phyloP scores from a whole-genome alignment of 2,329 filamentous ascomycete genomes.

The Aspergillus transmontanensis region DNA sequence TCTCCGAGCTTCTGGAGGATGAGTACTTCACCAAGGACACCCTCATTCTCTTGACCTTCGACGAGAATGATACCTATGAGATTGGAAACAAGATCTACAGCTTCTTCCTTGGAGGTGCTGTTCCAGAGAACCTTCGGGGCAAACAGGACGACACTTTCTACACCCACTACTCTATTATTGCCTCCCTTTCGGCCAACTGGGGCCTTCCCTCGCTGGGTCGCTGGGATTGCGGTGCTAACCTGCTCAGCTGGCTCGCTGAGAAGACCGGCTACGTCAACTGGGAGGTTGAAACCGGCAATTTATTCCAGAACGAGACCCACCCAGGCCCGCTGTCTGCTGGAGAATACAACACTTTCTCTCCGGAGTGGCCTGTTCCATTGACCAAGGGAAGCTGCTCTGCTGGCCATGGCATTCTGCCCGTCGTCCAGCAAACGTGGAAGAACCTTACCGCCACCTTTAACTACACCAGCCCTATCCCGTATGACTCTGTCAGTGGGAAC shows the following conservation, averaged over 20 bases:
- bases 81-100: conserved; percentile 69
- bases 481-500: conserved; percentile 24
- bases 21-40: conserved; percentile 75
- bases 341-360: conserved; percentile 26
- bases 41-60: conserved; percentile 78
- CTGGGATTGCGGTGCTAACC: conserved; percentile 73
- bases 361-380: conserved; percentile 34
- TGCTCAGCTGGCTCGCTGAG: conserved; percentile 62
- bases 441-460: conserved; percentile 31
- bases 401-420: conserved; percentile 35
- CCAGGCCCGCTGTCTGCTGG: conserved; percentile 46
- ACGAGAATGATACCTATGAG: conserved; percentile 74
- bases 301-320: conserved; percentile 59
- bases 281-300: conserved; percentile 41
- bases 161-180: conserved; percentile 72
- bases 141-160: conserved; percentile 72
- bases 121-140: conserved; percentile 64
- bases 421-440: conserved; percentile 35
- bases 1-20: conserved; percentile 70
- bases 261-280: conserved; percentile 59
- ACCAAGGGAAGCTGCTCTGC: conserved; percentile 39
- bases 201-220: conserved; percentile 68
- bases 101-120: conserved; percentile 73
- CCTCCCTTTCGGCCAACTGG: conserved; percentile 72
- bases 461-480: conserved; percentile 36